Conservation (phyloP, 495 filamentous ascomycete genomes). For the Staphylotrichum longicolle region DNA sequence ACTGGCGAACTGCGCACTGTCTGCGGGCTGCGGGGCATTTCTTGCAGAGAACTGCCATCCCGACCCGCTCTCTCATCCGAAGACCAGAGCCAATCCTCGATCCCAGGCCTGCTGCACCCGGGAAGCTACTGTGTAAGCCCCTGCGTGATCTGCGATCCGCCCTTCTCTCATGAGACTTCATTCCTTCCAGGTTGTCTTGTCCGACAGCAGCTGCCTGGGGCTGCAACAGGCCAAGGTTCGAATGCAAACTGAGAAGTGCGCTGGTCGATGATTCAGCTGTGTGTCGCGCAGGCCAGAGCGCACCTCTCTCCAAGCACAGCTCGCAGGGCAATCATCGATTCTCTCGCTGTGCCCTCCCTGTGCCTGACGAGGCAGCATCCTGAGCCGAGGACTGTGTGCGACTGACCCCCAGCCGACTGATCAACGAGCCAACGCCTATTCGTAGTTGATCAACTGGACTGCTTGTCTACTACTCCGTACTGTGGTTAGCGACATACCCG, state of each 20-base stretch:
- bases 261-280: too few relatives aligned
- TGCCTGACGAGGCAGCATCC: neutral
- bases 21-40: conserved; percentile 2
- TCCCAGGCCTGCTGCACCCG: neutral
- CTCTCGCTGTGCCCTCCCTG: conserved; percentile 3
- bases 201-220: too few relatives aligned
- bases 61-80: conserved; percentile 11
- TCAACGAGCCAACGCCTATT: conserved; percentile 1
- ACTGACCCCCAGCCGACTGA: neutral
- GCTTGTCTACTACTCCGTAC: too few relatives aligned
- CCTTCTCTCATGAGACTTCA: neutral
- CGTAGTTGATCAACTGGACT: too few relatives aligned
- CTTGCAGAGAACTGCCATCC: conserved; percentile 12
- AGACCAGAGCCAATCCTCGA: conserved; percentile 11
- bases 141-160: conserved; percentile 2
- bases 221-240: too few relatives aligned
- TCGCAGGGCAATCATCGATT: too few relatives aligned
- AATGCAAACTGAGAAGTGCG: too few relatives aligned
- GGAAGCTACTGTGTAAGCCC: neutral
- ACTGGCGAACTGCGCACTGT: conserved; percentile 6
- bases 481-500: too few relatives aligned
- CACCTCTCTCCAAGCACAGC: too few relatives aligned
- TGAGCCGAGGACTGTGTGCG: neutral
- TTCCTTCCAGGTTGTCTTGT: too few relatives aligned
- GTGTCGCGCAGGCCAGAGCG: too few relatives aligned